phyloP scores from a whole-genome alignment of 345 rosid genomes.

The Murraya koenigii region DNA sequence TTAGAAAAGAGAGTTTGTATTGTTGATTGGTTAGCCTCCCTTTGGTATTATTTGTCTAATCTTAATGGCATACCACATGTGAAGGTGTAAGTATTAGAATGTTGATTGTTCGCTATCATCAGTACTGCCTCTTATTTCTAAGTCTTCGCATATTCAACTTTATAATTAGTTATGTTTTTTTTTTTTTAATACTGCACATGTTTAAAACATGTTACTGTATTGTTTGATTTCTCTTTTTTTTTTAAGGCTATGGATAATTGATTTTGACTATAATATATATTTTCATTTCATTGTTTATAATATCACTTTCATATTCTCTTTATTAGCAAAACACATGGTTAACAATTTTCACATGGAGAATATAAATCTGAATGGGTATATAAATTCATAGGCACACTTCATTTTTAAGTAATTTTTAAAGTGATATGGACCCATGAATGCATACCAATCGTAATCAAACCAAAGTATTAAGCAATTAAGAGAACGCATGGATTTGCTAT shows the following conservation, averaged over 20 bases:
- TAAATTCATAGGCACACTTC: too few relatives aligned
- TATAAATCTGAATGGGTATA: too few relatives aligned
- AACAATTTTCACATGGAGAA: too few relatives aligned
- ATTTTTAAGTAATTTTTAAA: background rate
- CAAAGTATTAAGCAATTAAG: background rate
- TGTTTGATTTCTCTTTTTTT: background rate
- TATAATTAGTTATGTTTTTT: too few relatives aligned
- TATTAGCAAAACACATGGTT: too few relatives aligned
- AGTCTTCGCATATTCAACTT: background rate
- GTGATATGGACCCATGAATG: too few relatives aligned
- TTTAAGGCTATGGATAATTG: too few relatives aligned
- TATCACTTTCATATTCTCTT: too few relatives aligned
- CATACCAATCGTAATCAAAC: too few relatives aligned
- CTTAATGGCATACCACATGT: background rate
- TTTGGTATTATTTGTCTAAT: background rate
- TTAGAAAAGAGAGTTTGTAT: background rate
- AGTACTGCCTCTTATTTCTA: background rate
- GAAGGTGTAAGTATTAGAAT: background rate
- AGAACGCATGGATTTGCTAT: background rate
- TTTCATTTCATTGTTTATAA: background rate
- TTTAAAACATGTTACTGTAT: background rate
- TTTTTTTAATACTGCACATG: background rate
- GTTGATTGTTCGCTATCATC: background rate
- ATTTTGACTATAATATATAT: too few relatives aligned
- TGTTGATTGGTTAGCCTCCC: background rate